phyloP scores from a whole-genome alignment of 768 basidiomycete species.

The Lactarius quietus region DNA sequence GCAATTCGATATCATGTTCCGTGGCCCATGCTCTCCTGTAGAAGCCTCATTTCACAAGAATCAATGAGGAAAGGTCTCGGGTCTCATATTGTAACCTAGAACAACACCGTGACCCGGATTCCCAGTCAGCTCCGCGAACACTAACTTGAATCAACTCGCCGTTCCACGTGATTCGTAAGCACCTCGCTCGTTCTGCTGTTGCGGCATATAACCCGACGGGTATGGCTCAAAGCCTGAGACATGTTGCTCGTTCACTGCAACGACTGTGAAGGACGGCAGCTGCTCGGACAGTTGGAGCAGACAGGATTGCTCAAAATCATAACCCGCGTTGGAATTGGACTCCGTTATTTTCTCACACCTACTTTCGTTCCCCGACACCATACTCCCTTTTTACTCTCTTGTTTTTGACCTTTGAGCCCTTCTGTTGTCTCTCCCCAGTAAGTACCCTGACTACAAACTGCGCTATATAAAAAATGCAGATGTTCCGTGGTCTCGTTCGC shows the following conservation, averaged over 20 bases:
- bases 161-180: not conserved
- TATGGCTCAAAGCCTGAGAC: not conserved
- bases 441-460: not conserved
- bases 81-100: not conserved
- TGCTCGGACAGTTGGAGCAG: not conserved
- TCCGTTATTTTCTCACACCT: not conserved
- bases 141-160: not conserved
- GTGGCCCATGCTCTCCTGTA: not conserved
- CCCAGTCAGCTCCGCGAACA: not conserved
- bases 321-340: not conserved
- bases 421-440: not conserved
- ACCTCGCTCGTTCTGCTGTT: not conserved
- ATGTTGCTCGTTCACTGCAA: not conserved
- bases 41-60: not conserved
- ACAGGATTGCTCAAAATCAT: not conserved
- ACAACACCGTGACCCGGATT: not conserved
- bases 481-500: not conserved
- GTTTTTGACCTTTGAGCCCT: not conserved
- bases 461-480: not conserved
- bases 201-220: not conserved
- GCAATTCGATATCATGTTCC: not conserved
- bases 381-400: not conserved
- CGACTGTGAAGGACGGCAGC: not conserved
- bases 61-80: not conserved
- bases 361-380: not conserved